Conservation (phyloP, 1,139 yeast species). For the Debaryomycetaceae sp. region DNA sequence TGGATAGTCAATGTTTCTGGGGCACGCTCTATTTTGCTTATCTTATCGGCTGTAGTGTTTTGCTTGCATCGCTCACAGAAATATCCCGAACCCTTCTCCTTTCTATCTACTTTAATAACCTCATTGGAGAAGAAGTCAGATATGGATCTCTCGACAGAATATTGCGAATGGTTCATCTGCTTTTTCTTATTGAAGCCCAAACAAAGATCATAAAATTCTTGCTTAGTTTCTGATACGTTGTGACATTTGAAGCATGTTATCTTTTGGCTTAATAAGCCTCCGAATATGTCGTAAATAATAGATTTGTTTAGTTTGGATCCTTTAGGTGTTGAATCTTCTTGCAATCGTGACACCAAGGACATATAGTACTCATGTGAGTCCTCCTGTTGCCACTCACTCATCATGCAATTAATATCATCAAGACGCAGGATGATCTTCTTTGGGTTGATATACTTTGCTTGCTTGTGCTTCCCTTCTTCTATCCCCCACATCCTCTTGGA, state of each 20-base stretch:
- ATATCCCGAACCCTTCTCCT: conserved; percentile 64
- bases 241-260: conserved; percentile 82
- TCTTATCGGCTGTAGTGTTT: conserved; percentile 74
- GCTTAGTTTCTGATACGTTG: conserved; percentile 81
- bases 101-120: conserved; percentile 60
- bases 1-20: conserved; percentile 89
- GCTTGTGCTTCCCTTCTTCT: conserved; percentile 24
- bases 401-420: conserved; percentile 89
- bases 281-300: conserved; percentile 87
- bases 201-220: conserved; percentile 90
- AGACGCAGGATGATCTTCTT: conserved; percentile 66
- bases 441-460: conserved; percentile 59
- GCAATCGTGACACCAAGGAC: conserved; percentile 83
- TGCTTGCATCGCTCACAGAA: conserved; percentile 83
- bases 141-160: conserved; percentile 70
- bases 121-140: conserved; percentile 81
- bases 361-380: conserved; percentile 96
- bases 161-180: conserved; percentile 17
- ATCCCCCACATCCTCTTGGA: conserved; percentile 63
- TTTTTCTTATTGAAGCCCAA: conserved; percentile 57
- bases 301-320: conserved; percentile 80
- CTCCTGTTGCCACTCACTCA: conserved; percentile 97
- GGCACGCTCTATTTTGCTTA: conserved; percentile 68
- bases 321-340: conserved; percentile 88
- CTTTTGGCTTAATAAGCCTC: conserved; percentile 80